Evolutionary conservation across 2,329 filamentous ascomycete species (phyloP), one percentile per base, ranked within the genome.

Genomic region (Venturia aucupariae): DNA sequence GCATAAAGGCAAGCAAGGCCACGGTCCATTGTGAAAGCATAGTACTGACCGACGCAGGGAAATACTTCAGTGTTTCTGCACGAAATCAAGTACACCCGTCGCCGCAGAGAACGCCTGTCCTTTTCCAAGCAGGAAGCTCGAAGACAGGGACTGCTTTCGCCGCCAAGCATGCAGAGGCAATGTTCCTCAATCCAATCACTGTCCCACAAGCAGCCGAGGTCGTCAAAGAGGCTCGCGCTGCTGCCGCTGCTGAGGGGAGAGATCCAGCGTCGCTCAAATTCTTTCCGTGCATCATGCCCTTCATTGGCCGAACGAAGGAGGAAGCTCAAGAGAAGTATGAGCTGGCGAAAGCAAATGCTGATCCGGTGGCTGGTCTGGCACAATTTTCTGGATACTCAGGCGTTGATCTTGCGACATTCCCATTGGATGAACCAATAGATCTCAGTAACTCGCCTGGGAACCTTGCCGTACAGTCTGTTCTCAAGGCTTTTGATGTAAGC

Each of bases 341-440:
- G 42, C 30, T 42, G 17, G 48, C 46, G 19, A 59, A 39, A 24
- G 35, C 48, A 27, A 38, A 64, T n/a, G 62, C 62, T 7, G 51
- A 59, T 41, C 62, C 62, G 13, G 55, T 61, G 4, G 63, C 55
- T 13, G 63, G 63, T 6, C 54, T 64, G 15, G 63, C 2, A 1
- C 63, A 61, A 48, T 64, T 64, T 32, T 44, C 38, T n/a, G 63
- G 63, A 24, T 61, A 61, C 39, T 27, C 57, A 19, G 63, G 63
- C 15, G 61, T 64, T 19, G 63, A 64, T 24, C 38, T 64, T 30
- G 35, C 63, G 32, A 39, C 54, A 22, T 64, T 39, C 39, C 55
- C 55, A 17, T 32, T 64, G 4, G 63, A 64, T 24, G 63, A 64
- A 39, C 61, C 61, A 5, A 41, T 63, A 15, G 30, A 60, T 60